Base-by-base conservation (phyloP, 2,329 filamentous ascomycete genomes). In the Knufia fluminis region DNA sequence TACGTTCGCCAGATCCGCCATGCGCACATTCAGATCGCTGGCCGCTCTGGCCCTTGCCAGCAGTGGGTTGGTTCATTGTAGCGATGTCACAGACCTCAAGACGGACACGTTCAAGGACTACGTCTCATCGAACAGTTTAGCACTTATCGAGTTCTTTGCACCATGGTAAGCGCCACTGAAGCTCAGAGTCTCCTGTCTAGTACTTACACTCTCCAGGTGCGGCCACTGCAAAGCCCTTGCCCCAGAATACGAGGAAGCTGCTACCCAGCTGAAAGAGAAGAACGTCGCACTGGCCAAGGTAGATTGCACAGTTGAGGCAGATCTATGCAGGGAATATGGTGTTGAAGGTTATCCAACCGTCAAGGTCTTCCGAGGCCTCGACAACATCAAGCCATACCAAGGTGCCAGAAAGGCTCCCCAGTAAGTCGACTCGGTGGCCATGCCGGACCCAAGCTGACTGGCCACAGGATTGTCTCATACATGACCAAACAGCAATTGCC, bases 401-500 rank as follows among this genome's bases (percentile, higher is more conserved):
- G 92, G 92, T 65, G 84, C 88, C 71, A 82, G 92, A 69, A 95
- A 97, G 77, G 83, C 90, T 58, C 82, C 80, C 69, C 74, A 78
- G 75, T 77, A 68, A 63, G 73, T 70, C 22, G 14, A 31, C 24
- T 38, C 10, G 20, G 28, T 14, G 31, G 2, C n/a, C 43, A 17
- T 39, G 19, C 12, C n/a, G 36, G 23, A 19, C 16, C 26, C 16
- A 26, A 52, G 48, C 65, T 64, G 38, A 66, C 55, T 17, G 24
- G 26, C 46, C 39, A 31, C 55, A 78, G 76, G 31, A 81, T 85
- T 61, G 69, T 83, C 56, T 85, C 81, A 22, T 97, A 95, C 78
- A 98, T 98, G 92, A 85, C 88, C 69, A 98, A 97, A 80, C 92
- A 97, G 75, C 86, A 87, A 22, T 80, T 98, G 53, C 92, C 92